Evolutionary conservation across 176 grass and related monocot genomes (phyloP).

Genomic region (Stipa capillata): DNA sequence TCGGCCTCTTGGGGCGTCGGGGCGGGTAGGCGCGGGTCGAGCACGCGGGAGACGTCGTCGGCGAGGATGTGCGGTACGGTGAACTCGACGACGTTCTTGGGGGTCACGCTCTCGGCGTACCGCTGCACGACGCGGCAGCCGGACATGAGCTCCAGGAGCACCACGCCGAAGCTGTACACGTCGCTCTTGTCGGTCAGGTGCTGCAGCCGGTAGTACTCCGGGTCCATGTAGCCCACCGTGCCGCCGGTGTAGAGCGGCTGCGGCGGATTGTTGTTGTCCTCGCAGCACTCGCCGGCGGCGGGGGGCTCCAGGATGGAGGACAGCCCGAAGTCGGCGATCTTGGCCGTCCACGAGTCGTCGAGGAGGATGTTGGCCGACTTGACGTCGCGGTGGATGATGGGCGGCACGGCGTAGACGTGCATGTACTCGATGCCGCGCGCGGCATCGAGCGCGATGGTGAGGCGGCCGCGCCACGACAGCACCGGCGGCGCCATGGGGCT

Average conservation of each 20-base stretch:
- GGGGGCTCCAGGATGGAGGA: constrained; percentile 39
- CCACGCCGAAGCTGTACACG: constrained; percentile 79
- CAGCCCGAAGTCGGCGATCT: constrained; percentile 85
- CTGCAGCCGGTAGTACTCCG: constrained; percentile 88
- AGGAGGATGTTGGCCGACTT: constrained; percentile 92
- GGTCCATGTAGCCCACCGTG: constrained; percentile 97
- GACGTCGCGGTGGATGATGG: constrained; percentile 94
- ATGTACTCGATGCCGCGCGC: constrained; percentile 93
- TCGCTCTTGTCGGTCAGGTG: constrained; percentile 80
- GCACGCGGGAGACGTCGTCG: constrained; percentile 54
- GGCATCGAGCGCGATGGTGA: constrained; percentile 67
- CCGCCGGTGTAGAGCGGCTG: constrained; percentile 47
- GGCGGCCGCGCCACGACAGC: constrained; percentile 41
- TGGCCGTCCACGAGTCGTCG: constrained; percentile 73
- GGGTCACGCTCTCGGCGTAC: constrained; percentile 80
- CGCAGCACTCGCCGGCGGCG: not conserved
- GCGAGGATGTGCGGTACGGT: constrained; percentile 63
- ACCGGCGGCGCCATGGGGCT: constrained; percentile 29
- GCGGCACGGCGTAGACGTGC: constrained; percentile 88
- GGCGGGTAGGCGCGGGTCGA: constrained; percentile 53
- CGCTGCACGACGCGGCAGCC: constrained; percentile 68
- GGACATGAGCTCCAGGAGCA: constrained; percentile 65
- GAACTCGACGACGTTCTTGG: constrained; percentile 81
- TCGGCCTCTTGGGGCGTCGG: constrained; percentile 51
- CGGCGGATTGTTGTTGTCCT: not conserved